Base-by-base conservation (phyloP, 768 basidiomycete species). In the Roridomyces roridus region DNA sequence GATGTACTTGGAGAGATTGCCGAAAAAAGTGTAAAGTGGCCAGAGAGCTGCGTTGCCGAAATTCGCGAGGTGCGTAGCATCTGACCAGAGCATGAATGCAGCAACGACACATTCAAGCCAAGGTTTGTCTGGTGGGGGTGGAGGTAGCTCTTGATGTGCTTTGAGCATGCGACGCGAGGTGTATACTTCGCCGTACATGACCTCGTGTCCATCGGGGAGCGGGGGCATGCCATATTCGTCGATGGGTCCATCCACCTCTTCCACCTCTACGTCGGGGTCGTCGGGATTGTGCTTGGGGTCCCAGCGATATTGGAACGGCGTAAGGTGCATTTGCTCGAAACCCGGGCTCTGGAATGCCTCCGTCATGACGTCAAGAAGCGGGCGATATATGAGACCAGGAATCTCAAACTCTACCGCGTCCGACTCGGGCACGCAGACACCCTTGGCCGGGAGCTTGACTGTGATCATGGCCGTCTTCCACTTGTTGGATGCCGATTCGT, bases 11-110 rank as follows among this genome's bases (percentile, higher is more conserved):
- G 75, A 74, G 5, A 65, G 53, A 34, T 70, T 70, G 1, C 73
- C 75, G 40, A 75, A 70, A 35, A 64, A 71, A 1, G 69, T 52
- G 42, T 76, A 76, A 0, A 71, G 24, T 1, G 75, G 75, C 76
- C 73, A 77, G 0, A 72, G 53, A 0, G 63, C 58, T 0, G 65
- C 68, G 25, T 35, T 51, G 4, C 70, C 70, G 37, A 72, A 72
- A 5, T 42, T 49, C 0, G 67, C 50, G 8, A 71, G 62, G 36
- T 68, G 65, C 4, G 71, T 72, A 0, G 64, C 46, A 46, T 72
- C 71, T 0, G 69, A 70, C 61, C 65, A 71, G 20, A 68, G 61
- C 70, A 72, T 70, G 23, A 65, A 45, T 0, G 65, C 57, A 2
- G 57, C 64, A 18, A 70, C 56, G n/a, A 63, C 57, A 2, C 50